phyloP scores from a whole-genome alignment of 352 stramenopile genomes.

The Phytophthora chlamydospora region DNA sequence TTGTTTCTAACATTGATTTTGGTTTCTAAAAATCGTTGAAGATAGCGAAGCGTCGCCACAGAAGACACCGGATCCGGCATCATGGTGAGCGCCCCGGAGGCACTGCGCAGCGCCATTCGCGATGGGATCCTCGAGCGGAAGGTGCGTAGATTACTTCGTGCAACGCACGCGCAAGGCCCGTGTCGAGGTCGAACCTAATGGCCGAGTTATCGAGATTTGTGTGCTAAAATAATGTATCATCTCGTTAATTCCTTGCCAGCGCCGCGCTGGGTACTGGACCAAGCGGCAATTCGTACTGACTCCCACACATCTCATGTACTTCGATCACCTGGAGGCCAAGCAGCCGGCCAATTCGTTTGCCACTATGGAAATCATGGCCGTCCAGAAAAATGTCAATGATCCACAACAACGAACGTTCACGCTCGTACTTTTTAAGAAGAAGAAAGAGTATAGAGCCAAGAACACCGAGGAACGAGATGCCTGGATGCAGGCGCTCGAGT shows the following conservation, averaged over 20 bases:
- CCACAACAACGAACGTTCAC: slow-evolving; percentile 52
- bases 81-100: slow-evolving; percentile 78
- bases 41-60: slow-evolving; percentile 38
- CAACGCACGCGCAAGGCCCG: not conserved
- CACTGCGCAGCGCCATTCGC: slow-evolving; percentile 55
- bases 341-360: slow-evolving; percentile 49
- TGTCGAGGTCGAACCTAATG: slow-evolving; percentile 5
- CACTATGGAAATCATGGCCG: slow-evolving; percentile 71
- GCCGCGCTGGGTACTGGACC: slow-evolving; percentile 79
- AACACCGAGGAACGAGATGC: slow-evolving; percentile 63
- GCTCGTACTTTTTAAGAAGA: slow-evolving; percentile 76
- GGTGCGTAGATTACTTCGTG: slow-evolving; percentile 22
- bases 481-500: slow-evolving; percentile 72
- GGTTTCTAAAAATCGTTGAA: not conserved
- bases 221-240: slow-evolving; percentile 10
- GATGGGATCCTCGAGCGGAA: slow-evolving; percentile 72
- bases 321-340: slow-evolving; percentile 60
- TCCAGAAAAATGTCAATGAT: slow-evolving; percentile 52
- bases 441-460: slow-evolving; percentile 74
- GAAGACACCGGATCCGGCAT: slow-evolving; percentile 13
- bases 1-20: not conserved
- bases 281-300: slow-evolving; percentile 84
- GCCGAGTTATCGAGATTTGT: not conserved
- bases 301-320: slow-evolving; percentile 66
- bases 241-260: slow-evolving; percentile 34